phyloP scores from a whole-genome alignment of 495 filamentous ascomycete species.

The Aspergillus mulundensis region DNA sequence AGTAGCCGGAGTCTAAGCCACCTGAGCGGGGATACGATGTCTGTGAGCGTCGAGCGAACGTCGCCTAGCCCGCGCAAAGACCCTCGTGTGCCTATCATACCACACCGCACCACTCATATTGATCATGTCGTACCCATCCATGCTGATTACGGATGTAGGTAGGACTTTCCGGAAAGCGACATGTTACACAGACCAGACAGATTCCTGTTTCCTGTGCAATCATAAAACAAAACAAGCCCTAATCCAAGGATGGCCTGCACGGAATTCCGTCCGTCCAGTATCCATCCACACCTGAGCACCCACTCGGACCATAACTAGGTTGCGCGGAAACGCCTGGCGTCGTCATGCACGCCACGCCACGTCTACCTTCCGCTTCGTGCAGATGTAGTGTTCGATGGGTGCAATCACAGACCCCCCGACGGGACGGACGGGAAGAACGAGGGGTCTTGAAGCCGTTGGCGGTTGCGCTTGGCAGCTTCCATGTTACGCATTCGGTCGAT shows the following conservation, averaged over 20 bases:
- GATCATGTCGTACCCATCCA: background rate
- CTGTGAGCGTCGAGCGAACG: background rate
- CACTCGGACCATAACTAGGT: background rate
- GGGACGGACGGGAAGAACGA: constrained; percentile 81
- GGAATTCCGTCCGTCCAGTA: background rate
- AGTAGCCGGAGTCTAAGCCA: background rate
- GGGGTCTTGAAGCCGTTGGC: constrained; percentile 75
- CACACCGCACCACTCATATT: background rate
- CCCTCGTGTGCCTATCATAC: background rate
- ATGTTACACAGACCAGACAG: constrained; percentile 3
- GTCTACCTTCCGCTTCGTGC: background rate
- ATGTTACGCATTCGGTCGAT: constrained; percentile 71
- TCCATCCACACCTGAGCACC: background rate
- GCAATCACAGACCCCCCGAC: constrained; percentile 42
- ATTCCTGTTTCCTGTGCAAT: constrained; percentile 1
- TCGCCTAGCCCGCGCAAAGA: background rate
- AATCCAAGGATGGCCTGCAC: background rate
- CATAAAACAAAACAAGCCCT: background rate
- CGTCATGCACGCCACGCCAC: background rate
- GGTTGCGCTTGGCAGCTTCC: constrained; percentile 76
- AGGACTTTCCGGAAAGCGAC: constrained; percentile 1
- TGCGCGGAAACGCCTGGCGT: background rate
- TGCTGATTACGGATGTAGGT: background rate
- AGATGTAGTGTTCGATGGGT: background rate
- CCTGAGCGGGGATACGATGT: background rate